Base-by-base conservation (phyloP, 2,329 filamentous ascomycete genomes). In the Chrysoporthe deuterocubensis region DNA sequence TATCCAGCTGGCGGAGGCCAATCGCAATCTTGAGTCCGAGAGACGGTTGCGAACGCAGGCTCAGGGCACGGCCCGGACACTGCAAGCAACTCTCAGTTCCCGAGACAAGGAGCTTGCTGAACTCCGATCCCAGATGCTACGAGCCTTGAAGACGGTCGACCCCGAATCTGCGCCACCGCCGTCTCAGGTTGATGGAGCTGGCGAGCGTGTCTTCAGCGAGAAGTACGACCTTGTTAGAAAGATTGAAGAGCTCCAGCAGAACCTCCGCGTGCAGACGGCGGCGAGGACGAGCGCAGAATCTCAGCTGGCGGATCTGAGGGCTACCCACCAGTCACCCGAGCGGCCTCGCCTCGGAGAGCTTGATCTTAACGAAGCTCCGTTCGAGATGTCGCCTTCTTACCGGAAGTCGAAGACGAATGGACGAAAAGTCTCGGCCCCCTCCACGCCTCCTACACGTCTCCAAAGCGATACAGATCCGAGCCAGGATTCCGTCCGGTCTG, bases 1-100 rank as follows among this genome's bases (percentile, higher is more conserved):
- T 7, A 88, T 92, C 32, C 94, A 98, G 76, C 84, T 98, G 40
- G 93, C 94, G 9, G 96, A 98, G 77, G 90, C 90, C 16, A 97
- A 97, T 75, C 89, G 94, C 43, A 96, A 91, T 66, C 87, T 97
- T 32, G 96, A 98, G 74, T 94, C 94, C 1, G 95, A 98, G 78
- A 87, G 92, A 61, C 94, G 97, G 74, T 82, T 97, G 65, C 91
- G 93, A 48, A 87, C 84, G 2, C 95, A 97, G 77, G 92, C 94
- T 13, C 94, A 98, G 77, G 85, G 90, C 6, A 97, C 94, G 62
- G 91, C 92, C 37, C 90, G 93, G 60, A 91, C 93, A 14, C 84
- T 97, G 65, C 94, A 97, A 75, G 81, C 85, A 2, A 89, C 93
- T 1, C 82, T 98, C 13, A 94, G 97, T 74, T 87, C 89, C 56